phyloP scores from a whole-genome alignment of 2,329 filamentous ascomycete genomes.

The Fusarium bactridioides region DNA sequence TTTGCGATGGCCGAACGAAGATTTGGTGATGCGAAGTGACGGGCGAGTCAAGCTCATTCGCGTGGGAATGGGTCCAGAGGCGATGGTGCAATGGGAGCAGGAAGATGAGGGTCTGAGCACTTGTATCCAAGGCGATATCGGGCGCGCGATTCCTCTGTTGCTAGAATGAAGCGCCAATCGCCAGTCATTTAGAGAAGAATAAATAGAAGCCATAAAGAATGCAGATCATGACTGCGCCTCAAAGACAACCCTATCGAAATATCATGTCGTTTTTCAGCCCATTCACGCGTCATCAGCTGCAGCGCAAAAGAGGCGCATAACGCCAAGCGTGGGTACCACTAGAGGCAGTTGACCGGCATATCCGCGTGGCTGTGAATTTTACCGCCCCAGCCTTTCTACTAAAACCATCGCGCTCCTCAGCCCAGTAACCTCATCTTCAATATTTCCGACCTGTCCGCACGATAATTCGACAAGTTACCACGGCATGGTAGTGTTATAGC shows the following conservation, averaged over 20 bases:
- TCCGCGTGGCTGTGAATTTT: slow-evolving; percentile 29
- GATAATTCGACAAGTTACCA: background rate
- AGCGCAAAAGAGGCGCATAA: slow-evolving; percentile 16
- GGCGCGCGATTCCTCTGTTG: background rate
- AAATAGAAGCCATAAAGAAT: background rate
- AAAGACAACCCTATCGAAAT: background rate
- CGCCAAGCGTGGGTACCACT: slow-evolving; percentile 14
- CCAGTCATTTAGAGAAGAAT: background rate
- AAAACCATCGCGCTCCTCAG: background rate
- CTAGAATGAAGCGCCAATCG: background rate
- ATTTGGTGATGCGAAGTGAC: slow-evolving; percentile 13
- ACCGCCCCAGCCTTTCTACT: slow-evolving; percentile 5
- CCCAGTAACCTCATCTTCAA: background rate
- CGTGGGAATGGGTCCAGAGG: slow-evolving; percentile 28
- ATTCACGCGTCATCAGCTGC: slow-evolving; percentile 12
- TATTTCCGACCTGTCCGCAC: background rate
- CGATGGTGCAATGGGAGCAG: slow-evolving; percentile 31
- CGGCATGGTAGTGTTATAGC: slow-evolving; percentile 9
- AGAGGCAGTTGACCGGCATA: slow-evolving; percentile 1
- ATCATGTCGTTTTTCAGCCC: background rate
- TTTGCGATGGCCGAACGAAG: slow-evolving; percentile 35
- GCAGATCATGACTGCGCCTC: background rate
- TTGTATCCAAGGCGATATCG: slow-evolving; percentile 30
- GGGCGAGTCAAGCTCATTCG: slow-evolving; percentile 31
- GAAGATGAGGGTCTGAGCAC: slow-evolving; percentile 32